Evolutionary conservation across 805 yeast genomes (phyloP).

Genomic region (Pichia paraexigua): DNA sequence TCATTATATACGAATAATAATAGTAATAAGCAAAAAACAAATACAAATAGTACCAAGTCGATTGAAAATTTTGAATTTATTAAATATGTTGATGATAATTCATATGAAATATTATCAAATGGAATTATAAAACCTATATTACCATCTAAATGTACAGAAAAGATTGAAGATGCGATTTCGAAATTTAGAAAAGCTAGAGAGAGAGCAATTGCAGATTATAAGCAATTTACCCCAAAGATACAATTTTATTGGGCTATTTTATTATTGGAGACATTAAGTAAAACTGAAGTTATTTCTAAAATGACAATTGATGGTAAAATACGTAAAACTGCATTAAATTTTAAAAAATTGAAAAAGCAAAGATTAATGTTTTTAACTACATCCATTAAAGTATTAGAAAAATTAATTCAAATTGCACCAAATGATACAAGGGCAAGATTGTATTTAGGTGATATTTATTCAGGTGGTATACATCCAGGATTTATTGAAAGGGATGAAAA

Average conservation of each 20-base stretch:
- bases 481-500: slow-evolving; percentile 43
- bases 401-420: slow-evolving; percentile 39
- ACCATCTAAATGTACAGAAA: slow-evolving; percentile 25
- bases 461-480: slow-evolving; percentile 41
- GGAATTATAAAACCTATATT: slow-evolving; percentile 24
- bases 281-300: slow-evolving; percentile 34
- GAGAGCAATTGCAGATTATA: slow-evolving; percentile 29
- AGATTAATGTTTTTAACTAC: slow-evolving; percentile 48
- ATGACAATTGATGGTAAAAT: slow-evolving; percentile 42
- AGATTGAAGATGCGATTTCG: slow-evolving; percentile 18
- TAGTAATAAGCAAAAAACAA: background rate
- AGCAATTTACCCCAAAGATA: slow-evolving; percentile 37
- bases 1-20: slow-evolving; percentile 5
- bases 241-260: slow-evolving; percentile 60
- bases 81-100: slow-evolving; percentile 4
- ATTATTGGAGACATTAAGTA: slow-evolving; percentile 40
- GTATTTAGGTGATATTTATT: slow-evolving; percentile 54
- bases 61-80: background rate
- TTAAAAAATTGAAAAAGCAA: slow-evolving; percentile 41
- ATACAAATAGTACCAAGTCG: background rate
- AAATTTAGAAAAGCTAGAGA: slow-evolving; percentile 27
- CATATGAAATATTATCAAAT: slow-evolving; percentile 18
- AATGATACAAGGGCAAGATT: slow-evolving; percentile 49
- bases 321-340: slow-evolving; percentile 30
- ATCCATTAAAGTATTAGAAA: slow-evolving; percentile 52